These are phyloP conservation scores for Phoma sp. DNA, from an alignment of 2,329 filamentous ascomycete genomes.

Conservation along the genomic window DNA sequence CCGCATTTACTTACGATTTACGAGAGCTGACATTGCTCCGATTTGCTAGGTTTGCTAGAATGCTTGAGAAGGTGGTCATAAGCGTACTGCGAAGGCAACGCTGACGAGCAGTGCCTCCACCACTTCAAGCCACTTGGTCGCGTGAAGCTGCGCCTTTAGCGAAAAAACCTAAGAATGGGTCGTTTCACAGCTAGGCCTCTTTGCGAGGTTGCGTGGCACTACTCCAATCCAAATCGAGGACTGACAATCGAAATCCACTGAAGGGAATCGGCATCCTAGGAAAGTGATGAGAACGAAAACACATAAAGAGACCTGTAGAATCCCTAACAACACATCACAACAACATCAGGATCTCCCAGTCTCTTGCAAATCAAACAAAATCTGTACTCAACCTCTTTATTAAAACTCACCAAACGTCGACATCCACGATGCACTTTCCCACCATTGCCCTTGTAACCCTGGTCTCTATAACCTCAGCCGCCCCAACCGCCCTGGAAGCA, in stretches of 20 bases:
- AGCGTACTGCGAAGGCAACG: neutral
- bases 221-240: neutral
- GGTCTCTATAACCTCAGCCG: constrained; percentile 13
- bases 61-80: neutral
- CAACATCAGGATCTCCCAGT: neutral
- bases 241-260: neutral
- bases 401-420: neutral
- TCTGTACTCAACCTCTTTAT: neutral
- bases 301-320: neutral
- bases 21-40: neutral
- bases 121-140: neutral
- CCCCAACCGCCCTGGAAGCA: constrained; percentile 4
- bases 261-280: too few species aligned
- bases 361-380: neutral
- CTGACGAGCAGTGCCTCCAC: constrained; percentile 5
- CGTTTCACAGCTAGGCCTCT: neutral
- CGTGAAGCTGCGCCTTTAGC: constrained; percentile 2
- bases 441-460: constrained; percentile 14
- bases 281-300: neutral
- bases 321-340: neutral
- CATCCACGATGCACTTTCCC: constrained; percentile 15
- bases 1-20: neutral
- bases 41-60: neutral
- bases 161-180: neutral
- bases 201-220: neutral